Evolutionary conservation across 2,329 filamentous ascomycete genomes (phyloP), one percentile per base, ranked within the genome.

Genomic region (Grosmannia huntii): DNA sequence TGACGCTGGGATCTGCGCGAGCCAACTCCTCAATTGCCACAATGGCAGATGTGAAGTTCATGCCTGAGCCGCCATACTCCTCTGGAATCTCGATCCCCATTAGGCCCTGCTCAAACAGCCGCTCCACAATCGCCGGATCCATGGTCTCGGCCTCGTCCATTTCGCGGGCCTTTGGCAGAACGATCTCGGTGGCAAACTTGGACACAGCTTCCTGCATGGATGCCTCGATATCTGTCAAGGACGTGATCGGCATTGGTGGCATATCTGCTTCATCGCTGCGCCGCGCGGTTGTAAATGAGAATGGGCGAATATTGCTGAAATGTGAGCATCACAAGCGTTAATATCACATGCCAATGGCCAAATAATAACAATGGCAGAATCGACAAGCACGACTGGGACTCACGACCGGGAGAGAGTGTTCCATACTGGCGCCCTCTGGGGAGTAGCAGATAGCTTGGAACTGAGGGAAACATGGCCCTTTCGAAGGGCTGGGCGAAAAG

Each of bases 31-130:
- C 94, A 66, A 99, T 99, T 31, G 89, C 92, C 51, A 99, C 86
- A 69, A 99, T 96, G 61, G 91, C 92, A 1, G 91, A 78, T 0
- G 94, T 97, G 75, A 99, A 99, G 81, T 96, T 96, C 94, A 99
- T 97, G 65, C 91, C 94, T 0, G 92, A 89, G 61, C 94, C 94
- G 61, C 94, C 94, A 69, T 86, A 99, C 72, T 96, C 91, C 73
- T 99, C 94, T 19, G 94, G 92, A 59, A 99, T 96, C 76, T 99
- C 94, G 63, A 99, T 82, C 62, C 90, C 87, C 94, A 99, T 99
- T 55, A 99, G 77, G 0, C 94, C 94, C 70, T 97, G 91, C 76
- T 99, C 94, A 67, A 99, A 99, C 56, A 96, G 81, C 73, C 94
- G 88, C 76, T 96, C 90, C 6, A 99, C 87, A 9, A 99, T 73